Conservation (phyloP, 2,329 filamentous ascomycete species). For the Xylaria hypoxylon region DNA sequence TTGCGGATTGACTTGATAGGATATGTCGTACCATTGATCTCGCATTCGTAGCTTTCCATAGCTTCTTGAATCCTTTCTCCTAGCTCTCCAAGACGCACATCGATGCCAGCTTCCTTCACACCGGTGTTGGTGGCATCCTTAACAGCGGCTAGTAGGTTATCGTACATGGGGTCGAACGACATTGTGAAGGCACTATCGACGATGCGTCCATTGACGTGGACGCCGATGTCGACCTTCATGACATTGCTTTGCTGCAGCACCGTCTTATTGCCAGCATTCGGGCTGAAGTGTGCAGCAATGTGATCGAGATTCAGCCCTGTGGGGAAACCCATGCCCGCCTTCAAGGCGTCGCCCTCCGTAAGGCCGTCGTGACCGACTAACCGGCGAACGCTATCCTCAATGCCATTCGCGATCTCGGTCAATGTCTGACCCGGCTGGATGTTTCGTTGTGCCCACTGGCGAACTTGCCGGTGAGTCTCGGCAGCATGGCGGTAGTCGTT, state of each 20-base stretch:
- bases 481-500: conserved; percentile 84
- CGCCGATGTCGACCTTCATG: conserved; percentile 85
- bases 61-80: conserved; percentile 86
- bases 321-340: conserved; percentile 87
- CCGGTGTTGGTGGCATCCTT: conserved; percentile 86
- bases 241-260: conserved; percentile 79
- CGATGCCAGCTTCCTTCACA: conserved; percentile 90
- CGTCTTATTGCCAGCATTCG: conserved; percentile 86
- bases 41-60: conserved; percentile 93
- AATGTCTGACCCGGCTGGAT: conserved; percentile 85
- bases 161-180: conserved; percentile 79
- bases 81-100: conserved; percentile 88
- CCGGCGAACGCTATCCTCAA: conserved; percentile 83
- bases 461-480: conserved; percentile 90
- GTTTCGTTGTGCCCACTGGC: conserved; percentile 82
- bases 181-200: conserved; percentile 86
- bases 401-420: conserved; percentile 86
- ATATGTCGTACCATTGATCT: conserved; percentile 81
- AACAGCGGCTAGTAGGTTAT: conserved; percentile 78
- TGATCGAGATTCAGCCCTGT: conserved; percentile 87
- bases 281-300: conserved; percentile 87
- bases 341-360: conserved; percentile 80
- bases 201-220: conserved; percentile 83
- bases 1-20: conserved; percentile 89
- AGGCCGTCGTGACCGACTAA: conserved; percentile 81